phyloP scores from a whole-genome alignment of 2,329 filamentous ascomycete species.

The Pestalotiopsis sp. region DNA sequence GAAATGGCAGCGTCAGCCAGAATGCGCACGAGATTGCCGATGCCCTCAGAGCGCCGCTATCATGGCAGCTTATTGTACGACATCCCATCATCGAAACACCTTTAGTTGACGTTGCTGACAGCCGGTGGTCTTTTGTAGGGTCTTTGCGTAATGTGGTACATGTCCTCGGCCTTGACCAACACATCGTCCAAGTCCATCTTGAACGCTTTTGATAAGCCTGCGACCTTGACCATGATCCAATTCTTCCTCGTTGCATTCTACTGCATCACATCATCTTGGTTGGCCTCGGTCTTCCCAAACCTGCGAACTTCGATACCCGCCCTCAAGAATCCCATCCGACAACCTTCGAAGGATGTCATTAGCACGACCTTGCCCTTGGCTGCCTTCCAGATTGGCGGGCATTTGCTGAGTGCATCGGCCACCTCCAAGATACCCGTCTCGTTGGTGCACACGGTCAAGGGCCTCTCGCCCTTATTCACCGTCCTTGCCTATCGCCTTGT shows the following conservation, averaged over 20 bases:
- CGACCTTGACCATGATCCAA: conserved; percentile 89
- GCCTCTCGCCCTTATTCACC: conserved; percentile 92
- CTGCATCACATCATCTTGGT: conserved; percentile 78
- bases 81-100: conserved; percentile 18
- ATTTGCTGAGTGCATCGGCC: conserved; percentile 90
- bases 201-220: conserved; percentile 86
- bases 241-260: conserved; percentile 91
- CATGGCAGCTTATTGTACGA: conserved; percentile 81
- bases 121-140: conserved; percentile 51
- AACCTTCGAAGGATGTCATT: conserved; percentile 80
- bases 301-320: conserved; percentile 75
- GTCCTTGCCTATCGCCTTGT: conserved; percentile 90
- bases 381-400: conserved; percentile 89
- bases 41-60: conserved; percentile 87
- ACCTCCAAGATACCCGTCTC: conserved; percentile 96
- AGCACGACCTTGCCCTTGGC: conserved; percentile 88
- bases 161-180: conserved; percentile 93
- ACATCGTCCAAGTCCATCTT: conserved; percentile 97
- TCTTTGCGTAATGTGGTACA: conserved; percentile 90
- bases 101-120: conserved; percentile 23
- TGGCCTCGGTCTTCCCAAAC: conserved; percentile 72
- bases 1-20: conserved; percentile 84
- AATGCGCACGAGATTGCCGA: conserved; percentile 94
- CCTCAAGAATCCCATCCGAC: conserved; percentile 80
- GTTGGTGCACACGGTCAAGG: conserved; percentile 97